Conservation (phyloP, 441 rosid genomes). For the Gossypium schwendimanii region DNA sequence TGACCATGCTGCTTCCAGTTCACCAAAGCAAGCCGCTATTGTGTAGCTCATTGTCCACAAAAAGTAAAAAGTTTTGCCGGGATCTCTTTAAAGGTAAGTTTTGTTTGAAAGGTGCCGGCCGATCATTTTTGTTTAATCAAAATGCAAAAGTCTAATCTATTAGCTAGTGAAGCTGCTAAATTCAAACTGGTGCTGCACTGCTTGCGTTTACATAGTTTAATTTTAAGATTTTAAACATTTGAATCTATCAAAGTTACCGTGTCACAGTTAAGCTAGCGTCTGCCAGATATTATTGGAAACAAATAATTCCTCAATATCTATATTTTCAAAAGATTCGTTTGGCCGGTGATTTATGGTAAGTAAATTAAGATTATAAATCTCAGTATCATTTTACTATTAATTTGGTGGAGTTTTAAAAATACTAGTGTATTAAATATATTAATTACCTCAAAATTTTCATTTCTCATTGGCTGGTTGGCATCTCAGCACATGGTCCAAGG, state of each 20-base stretch:
- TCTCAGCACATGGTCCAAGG: neutral
- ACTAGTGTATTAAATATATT: too few relatives aligned
- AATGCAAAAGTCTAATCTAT: neutral
- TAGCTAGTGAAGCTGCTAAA: too few relatives aligned
- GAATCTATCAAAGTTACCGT: neutral
- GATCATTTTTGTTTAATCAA: neutral
- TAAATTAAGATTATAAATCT: too few relatives aligned
- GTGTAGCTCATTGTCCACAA: too few relatives aligned
- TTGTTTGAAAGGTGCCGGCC: neutral
- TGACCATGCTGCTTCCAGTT: constrained; percentile 7
- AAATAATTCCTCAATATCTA: neutral
- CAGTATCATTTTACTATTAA: too few relatives aligned
- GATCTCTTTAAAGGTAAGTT: neutral
- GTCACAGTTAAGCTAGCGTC: too few relatives aligned
- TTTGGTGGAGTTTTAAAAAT: too few relatives aligned
- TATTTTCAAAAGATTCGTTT: neutral
- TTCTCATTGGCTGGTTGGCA: neutral
- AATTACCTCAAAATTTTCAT: too few relatives aligned
- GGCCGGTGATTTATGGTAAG: neutral
- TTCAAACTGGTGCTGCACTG: too few relatives aligned
- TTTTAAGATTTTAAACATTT: too few relatives aligned
- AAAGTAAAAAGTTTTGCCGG: neutral
- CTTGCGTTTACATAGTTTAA: too few relatives aligned
- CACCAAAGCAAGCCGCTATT: neutral
- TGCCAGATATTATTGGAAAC: neutral